These are phyloP conservation scores for Sporothrix variecibatus DNA, from an alignment of 2,329 filamentous ascomycete genomes.

Conservation along the genomic window DNA sequence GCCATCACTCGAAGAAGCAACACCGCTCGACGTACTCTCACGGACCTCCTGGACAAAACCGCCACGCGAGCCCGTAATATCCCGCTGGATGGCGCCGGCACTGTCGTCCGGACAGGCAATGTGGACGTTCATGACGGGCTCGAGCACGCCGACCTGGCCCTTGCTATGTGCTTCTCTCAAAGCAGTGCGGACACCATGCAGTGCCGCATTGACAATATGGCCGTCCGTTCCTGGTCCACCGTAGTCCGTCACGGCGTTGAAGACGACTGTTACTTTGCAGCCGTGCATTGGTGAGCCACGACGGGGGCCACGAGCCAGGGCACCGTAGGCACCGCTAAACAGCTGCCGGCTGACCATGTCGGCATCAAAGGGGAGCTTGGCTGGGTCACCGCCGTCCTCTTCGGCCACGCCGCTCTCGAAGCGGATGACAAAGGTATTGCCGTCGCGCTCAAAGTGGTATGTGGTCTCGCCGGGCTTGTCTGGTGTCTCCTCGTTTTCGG, in stretches of 20 bases:
- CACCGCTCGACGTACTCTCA: conserved; percentile 46
- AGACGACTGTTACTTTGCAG: conserved; percentile 67
- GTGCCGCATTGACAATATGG: conserved; percentile 66
- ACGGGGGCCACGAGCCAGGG: conserved; percentile 79
- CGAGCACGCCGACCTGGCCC: conserved; percentile 72
- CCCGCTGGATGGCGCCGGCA: conserved; percentile 79
- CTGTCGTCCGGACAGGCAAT: conserved; percentile 83
- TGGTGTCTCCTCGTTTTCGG: neutral
- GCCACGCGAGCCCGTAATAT: conserved; percentile 73
- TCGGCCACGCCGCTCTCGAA: conserved; percentile 44
- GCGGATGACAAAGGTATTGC: conserved; percentile 66
- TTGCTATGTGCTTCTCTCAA: conserved; percentile 61
- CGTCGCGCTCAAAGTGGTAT: conserved; percentile 53
- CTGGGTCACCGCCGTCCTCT: conserved; percentile 42
- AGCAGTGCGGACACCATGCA: conserved; percentile 66
- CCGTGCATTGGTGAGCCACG: conserved; percentile 79
- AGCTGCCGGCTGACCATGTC: conserved; percentile 61
- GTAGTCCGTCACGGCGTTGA: conserved; percentile 66
- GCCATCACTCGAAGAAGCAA: conserved; percentile 31
- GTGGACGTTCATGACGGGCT: conserved; percentile 88
- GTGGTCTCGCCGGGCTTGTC: neutral
- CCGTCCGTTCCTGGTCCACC: conserved; percentile 67
- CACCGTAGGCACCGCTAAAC: conserved; percentile 78
- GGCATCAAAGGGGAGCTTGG: conserved; percentile 47
- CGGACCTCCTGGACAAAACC: conserved; percentile 75